phyloP scores from a whole-genome alignment of 148 eudicot species.

The Camellia japonica region DNA sequence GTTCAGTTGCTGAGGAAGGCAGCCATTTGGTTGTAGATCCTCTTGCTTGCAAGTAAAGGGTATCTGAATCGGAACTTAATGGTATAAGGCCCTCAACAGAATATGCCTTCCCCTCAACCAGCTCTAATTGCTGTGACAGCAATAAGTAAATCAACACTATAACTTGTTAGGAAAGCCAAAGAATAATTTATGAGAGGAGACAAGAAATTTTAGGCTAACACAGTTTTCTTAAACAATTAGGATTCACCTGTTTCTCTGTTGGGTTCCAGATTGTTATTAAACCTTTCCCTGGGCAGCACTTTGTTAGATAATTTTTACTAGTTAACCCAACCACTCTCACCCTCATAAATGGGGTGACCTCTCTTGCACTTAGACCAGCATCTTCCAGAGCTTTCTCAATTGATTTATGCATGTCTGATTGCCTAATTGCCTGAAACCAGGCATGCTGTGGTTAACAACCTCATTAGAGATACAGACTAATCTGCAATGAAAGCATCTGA shows the following conservation, averaged over 20 bases:
- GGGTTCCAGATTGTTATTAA: slow-evolving; percentile 95
- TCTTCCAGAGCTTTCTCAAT: slow-evolving; percentile 73
- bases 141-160: slow-evolving; percentile 4
- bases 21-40: slow-evolving; percentile 73
- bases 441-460: slow-evolving; percentile 5
- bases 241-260: slow-evolving; percentile 67
- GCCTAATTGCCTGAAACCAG: slow-evolving; percentile 57
- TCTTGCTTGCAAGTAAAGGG: slow-evolving; percentile 75
- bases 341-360: slow-evolving; percentile 83
- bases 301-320: slow-evolving; percentile 22
- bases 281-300: slow-evolving; percentile 43
- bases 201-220: not conserved
- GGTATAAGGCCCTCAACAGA: slow-evolving; percentile 70
- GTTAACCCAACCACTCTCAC: slow-evolving; percentile 74
- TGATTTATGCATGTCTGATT: slow-evolving; percentile 57
- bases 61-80: slow-evolving; percentile 47
- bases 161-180: not conserved
- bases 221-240: not conserved
- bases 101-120: slow-evolving; percentile 82
- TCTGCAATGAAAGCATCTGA: slow-evolving; percentile 10
- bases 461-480: slow-evolving; percentile 7
- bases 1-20: slow-evolving; percentile 41
- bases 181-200: not conserved
- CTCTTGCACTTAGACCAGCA: slow-evolving; percentile 70
- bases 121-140: slow-evolving; percentile 52